phyloP scores from a whole-genome alignment of 306 rosid genomes.

The Hippophae rhamnoides region DNA sequence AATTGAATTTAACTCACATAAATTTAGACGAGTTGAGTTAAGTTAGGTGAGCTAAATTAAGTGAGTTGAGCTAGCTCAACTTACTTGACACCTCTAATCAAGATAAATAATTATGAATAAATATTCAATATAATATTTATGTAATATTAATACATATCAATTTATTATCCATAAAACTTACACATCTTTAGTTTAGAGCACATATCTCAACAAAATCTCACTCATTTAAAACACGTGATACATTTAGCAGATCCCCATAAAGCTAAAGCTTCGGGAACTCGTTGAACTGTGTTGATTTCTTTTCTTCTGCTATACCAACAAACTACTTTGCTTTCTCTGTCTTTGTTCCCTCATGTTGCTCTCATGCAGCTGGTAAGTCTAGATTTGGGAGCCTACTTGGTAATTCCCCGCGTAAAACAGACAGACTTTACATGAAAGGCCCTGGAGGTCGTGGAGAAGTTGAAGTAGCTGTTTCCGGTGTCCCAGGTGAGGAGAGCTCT shows the following conservation, averaged over 20 bases:
- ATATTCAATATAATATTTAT: too few relatives aligned
- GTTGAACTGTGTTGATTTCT: background rate
- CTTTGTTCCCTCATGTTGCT: slow-evolving; percentile 2
- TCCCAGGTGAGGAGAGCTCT: slow-evolving; percentile 45
- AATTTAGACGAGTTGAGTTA: too few relatives aligned
- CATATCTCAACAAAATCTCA: too few relatives aligned
- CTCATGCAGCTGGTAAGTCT: slow-evolving; percentile 64
- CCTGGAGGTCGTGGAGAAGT: slow-evolving; percentile 99
- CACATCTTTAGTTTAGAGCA: too few relatives aligned
- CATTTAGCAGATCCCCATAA: background rate
- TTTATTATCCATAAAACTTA: too few relatives aligned
- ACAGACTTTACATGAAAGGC: slow-evolving; percentile 94
- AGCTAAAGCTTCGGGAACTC: slow-evolving; percentile 1
- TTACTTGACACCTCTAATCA: too few relatives aligned
- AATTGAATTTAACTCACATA: too few relatives aligned
- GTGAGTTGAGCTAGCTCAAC: too few relatives aligned
- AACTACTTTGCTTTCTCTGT: background rate
- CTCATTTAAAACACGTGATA: background rate
- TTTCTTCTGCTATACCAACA: background rate
- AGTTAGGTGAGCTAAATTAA: too few relatives aligned
- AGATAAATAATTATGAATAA: too few relatives aligned
- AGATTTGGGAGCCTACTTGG: slow-evolving; percentile 79
- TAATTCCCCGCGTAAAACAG: slow-evolving; percentile 65
- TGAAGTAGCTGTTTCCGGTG: slow-evolving; percentile 99
- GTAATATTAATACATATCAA: too few relatives aligned